Base-by-base conservation (phyloP, 768 basidiomycete genomes). In the Amanita pallidorosea region DNA sequence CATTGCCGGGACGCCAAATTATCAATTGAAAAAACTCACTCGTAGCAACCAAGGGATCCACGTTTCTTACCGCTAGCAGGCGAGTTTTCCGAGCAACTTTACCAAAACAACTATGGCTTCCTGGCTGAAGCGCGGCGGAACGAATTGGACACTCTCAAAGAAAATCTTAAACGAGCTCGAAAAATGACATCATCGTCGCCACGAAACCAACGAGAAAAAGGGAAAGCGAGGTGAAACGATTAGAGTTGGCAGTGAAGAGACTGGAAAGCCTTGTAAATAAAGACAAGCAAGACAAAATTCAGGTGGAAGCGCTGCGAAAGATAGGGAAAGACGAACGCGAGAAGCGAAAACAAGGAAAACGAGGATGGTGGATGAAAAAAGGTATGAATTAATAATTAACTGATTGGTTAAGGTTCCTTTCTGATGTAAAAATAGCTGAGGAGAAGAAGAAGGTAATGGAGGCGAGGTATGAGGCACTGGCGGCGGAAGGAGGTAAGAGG, bases 291-390 rank as follows among this genome's bases (percentile, higher is more conserved):
- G 82, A 89, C 48, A 73, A 72, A 57, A 68, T 86, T n/a, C 84
- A 93, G 59, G 70, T 76, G 46, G 77, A 84, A 22, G 87, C 85
- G 0, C 61, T 95, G 49, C 59, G 63, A 12, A 69, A 74, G 55
- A 64, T 70, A 34, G 74, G 71, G 60, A 74, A 72, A 57, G 77
- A 76, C 45, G 84, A 91, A 67, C 69, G 65, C 54, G 74, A 77
- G 55, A 91, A 85, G 67, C 70, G 80, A 52, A 73, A 75, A 50
- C 67, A 78, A 47, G 93, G 93, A 3, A 97, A 97, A 68, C 74
- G 77, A 4, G 75, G 70, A 38, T 97, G 89, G 89, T 87, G 75
- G 67, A 71, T 95, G 76, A 96, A 95, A 68, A 70, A 80, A 55
- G 69, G 93, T 90, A 61, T 58, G 81, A 44, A 12, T 55, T n/a